A percentile compares a stretch with the other conserved stretches of the same genome.
These are phyloP conservation scores for Nosema bombycis DNA, from an alignment of 371 early-diverging fungal genomes.

Conservation along the genomic window DNA sequence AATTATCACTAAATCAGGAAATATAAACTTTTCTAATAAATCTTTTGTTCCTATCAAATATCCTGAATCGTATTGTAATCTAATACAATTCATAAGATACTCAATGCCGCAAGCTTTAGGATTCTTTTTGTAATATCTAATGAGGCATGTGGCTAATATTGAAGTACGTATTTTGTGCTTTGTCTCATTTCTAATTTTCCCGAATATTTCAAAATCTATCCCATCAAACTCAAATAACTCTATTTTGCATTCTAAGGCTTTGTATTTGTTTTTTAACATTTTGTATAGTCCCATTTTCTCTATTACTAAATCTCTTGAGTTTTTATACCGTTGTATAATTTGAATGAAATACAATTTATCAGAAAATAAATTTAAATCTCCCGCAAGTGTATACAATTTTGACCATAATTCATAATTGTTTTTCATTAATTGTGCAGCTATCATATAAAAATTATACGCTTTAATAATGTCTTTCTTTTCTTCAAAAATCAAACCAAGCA, in stretches of 20 bases:
- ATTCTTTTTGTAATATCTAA: constrained; percentile 27
- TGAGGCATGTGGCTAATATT: constrained; percentile 36
- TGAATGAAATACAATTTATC: constrained; percentile 61
- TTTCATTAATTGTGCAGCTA: constrained; percentile 78
- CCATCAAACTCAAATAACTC: constrained; percentile 54
- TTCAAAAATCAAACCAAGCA: constrained; percentile 77
- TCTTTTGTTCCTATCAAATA: constrained; percentile 20
- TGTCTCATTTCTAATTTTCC: constrained; percentile 43
- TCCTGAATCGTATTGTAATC: constrained; percentile 33
- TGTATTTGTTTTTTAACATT: constrained; percentile 43
- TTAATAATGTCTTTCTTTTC: constrained; percentile 72
- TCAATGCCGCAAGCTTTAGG: constrained; percentile 26
- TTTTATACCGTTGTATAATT: constrained; percentile 52
- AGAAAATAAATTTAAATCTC: constrained; percentile 40
- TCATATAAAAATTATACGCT: constrained; percentile 72
- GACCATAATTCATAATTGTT: constrained; percentile 76
- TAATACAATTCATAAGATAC: constrained; percentile 41
- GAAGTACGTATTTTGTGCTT: constrained; percentile 27
- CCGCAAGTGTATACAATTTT: constrained; percentile 66
- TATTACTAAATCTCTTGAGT: constrained; percentile 40
- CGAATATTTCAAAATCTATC: constrained; percentile 57
- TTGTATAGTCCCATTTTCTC: constrained; percentile 43
- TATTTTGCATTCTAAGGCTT: constrained; percentile 44
- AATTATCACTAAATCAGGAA: background rate
- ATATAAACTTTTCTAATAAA: constrained; percentile 18